phyloP scores from a whole-genome alignment of 2,329 filamentous ascomycete genomes.

The Zymoseptoria brevis region DNA sequence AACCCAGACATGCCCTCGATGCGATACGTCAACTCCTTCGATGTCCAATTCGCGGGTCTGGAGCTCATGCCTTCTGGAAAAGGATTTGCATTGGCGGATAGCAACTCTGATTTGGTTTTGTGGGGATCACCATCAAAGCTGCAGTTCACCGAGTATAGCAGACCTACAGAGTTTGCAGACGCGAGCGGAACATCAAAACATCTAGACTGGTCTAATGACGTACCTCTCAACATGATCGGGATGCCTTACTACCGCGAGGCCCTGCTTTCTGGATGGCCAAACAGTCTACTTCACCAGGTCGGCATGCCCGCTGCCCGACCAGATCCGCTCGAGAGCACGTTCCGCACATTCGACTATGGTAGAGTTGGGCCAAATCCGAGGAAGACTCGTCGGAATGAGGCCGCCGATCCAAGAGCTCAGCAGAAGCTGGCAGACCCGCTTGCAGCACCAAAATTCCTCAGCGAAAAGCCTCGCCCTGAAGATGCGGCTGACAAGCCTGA shows the following conservation, averaged over 20 bases:
- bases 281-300: constrained; percentile 72
- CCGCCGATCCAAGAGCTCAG: constrained; percentile 45
- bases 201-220: constrained; percentile 46
- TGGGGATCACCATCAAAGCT: constrained; percentile 84
- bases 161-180: constrained; percentile 70
- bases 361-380: constrained; percentile 41
- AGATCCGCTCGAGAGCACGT: constrained; percentile 60
- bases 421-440: constrained; percentile 51
- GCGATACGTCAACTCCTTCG: constrained; percentile 68
- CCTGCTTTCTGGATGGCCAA: constrained; percentile 83
- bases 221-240: constrained; percentile 75
- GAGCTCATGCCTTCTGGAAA: constrained; percentile 85
- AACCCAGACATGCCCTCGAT: constrained; percentile 84
- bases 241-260: constrained; percentile 89
- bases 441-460: constrained; percentile 84
- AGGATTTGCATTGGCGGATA: constrained; percentile 72
- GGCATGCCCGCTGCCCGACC: constrained; percentile 72
- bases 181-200: constrained; percentile 48
- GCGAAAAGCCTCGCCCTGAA: constrained; percentile 70
- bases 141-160: constrained; percentile 75
- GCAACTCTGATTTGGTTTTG: constrained; percentile 69
- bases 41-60: constrained; percentile 65
- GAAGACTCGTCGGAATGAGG: constrained; percentile 69
- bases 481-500: constrained; percentile 37
- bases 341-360: constrained; percentile 67